Evolutionary conservation across 306 rosid species (phyloP).

Genomic region (Cercis canadensis): DNA sequence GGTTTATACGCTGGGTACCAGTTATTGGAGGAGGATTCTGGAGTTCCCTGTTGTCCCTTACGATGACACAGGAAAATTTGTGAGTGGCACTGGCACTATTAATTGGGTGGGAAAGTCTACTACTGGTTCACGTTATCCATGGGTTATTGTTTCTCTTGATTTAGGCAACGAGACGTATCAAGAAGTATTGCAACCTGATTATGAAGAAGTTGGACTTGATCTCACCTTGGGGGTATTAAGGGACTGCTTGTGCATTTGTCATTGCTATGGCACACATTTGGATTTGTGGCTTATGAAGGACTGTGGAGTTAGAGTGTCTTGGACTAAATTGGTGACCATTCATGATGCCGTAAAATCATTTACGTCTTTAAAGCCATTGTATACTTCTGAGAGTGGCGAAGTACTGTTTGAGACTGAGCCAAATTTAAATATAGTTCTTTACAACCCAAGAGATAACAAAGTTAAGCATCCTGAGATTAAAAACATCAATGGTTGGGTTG

Average conservation of each 20-base stretch:
- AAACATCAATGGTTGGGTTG: not conserved
- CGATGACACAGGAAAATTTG: slow-evolving; percentile 17
- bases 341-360: slow-evolving; percentile 7
- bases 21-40: slow-evolving; percentile 40
- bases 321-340: slow-evolving; percentile 38
- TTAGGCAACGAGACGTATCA: slow-evolving; percentile 41
- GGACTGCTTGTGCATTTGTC: slow-evolving; percentile 32
- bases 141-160: slow-evolving; percentile 42
- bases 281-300: slow-evolving; percentile 48
- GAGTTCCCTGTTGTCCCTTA: slow-evolving; percentile 14
- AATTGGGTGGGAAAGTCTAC: slow-evolving; percentile 31
- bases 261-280: not conserved
- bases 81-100: slow-evolving; percentile 47
- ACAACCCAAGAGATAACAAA: slow-evolving; percentile 24
- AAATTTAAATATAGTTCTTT: slow-evolving; percentile 8
- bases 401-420: not conserved
- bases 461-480: not conserved
- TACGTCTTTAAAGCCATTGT: not conserved
- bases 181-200: slow-evolving; percentile 38
- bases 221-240: slow-evolving; percentile 20
- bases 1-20: slow-evolving; percentile 32
- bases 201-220: not conserved
- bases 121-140: not conserved
- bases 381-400: slow-evolving; percentile 38
- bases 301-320: slow-evolving; percentile 46